Evolutionary conservation across 1,284 basidiomycete genomes (phyloP), one percentile per base, ranked within the genome.

Genomic region (Rhodotorula sp.): DNA sequence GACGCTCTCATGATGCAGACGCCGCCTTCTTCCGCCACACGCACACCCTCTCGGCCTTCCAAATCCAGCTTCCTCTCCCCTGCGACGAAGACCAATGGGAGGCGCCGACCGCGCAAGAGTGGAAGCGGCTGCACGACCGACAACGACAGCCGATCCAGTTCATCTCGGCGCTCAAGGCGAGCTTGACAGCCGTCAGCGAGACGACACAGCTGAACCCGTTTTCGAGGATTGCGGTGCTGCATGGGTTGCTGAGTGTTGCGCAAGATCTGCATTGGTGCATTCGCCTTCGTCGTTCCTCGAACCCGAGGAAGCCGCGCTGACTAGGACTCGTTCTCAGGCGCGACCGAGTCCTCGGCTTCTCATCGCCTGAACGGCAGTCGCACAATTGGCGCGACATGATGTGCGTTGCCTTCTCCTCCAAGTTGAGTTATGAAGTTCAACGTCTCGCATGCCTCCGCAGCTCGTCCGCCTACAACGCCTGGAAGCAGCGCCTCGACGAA

Each of bases 21-120:
- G 75, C 76, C 29, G 70, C 76, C 11, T 68, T 77, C 59, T 77
- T 77, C 63, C 72, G 74, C 3, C 76, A 77, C 47, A 66, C 74
- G n/a, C 75, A 75, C 46, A 72, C 76, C 4, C 70, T 77, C n/a
- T 76, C 76, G 19, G 76, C 76, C 24, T 77, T 77, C 58, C 76
- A 77, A 52, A 62, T 77, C 34, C 74, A 77, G 62, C 70, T 77
- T 6, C 70, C 66, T 10, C 66, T 77, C 8, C 76, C 76, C 1
- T 75, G 71, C 60, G 71, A 74, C 64, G 76, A 77, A 46, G 73
- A 75, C 27, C 64, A 72, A 24, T 77, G 76, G 76, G 71, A 76
- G 34, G 76, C 76, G 9, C 39, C 66, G 17, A 74, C 39, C 17
- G 72, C 76, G 15, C 46, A 51, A 11, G 74, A 74, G 29, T 77